Evolutionary conservation across 352 stramenopile species (phyloP).

Genomic region (Phytophthora hibernalis): DNA sequence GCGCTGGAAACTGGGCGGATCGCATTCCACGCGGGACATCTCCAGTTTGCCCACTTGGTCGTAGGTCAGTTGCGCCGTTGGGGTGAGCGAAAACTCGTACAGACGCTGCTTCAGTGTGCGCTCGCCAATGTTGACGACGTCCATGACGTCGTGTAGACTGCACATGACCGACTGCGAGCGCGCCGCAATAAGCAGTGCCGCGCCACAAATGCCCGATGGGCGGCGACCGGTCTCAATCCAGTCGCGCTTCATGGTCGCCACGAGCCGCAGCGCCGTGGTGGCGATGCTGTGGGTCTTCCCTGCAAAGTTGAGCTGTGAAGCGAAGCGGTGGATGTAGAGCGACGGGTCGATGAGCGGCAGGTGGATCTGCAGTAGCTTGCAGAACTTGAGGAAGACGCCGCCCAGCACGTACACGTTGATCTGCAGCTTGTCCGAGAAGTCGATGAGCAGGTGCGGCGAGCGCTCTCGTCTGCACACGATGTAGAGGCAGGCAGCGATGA

Average conservation of each 20-base stretch:
- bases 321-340: conserved; percentile 98
- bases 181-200: conserved; percentile 96
- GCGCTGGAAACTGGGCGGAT: conserved; percentile 90
- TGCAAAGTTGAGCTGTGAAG: conserved; percentile 97
- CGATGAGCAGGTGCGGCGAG: conserved; percentile 98
- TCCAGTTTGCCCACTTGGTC: conserved; percentile 94
- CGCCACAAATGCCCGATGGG: conserved; percentile 97
- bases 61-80: conserved; percentile 94
- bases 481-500: conserved; percentile 98
- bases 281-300: conserved; percentile 94
- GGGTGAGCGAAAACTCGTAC: conserved; percentile 97
- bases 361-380: conserved; percentile 95
- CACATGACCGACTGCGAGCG: conserved; percentile 95
- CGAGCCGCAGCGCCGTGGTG: conserved; percentile 95
- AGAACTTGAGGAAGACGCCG: conserved; percentile 92
- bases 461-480: conserved; percentile 98
- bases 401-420: conserved; percentile 93
- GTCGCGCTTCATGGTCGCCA: conserved; percentile 98
- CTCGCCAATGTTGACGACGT: conserved; percentile 97
- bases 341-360: conserved; percentile 98
- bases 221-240: conserved; percentile 98
- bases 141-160: conserved; percentile 85
- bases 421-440: conserved; percentile 99
- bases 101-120: conserved; percentile 96
- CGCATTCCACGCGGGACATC: conserved; percentile 87